Evolutionary conservation across 805 yeast species (phyloP), one percentile per base, ranked within the genome.

Genomic region (Kregervanrija delftensis): DNA sequence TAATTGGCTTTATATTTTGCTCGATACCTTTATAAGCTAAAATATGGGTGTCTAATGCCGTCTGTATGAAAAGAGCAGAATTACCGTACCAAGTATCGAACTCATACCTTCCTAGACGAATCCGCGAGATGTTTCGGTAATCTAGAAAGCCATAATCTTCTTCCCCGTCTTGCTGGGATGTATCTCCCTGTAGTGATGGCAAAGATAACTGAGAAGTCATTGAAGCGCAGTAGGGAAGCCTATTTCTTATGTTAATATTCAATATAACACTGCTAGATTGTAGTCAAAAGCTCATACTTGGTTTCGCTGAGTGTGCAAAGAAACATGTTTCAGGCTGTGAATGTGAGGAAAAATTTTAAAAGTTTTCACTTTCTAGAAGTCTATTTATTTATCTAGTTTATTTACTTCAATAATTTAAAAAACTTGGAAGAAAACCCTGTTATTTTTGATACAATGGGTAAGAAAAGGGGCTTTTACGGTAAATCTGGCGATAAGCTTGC

Each of bases 21-120:
- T 63, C 57, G 4, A 57, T 44, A 41, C 60, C 61, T 33, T 66
- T 64, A 50, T 63, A 71, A 3, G 82, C 85, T 42, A 77, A 52
- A 3, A 66, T 63, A 39, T 65, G 63, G 6, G 8, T 22, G 6
- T 22, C 6, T 22, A 8, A 22, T 22, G 28, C 4, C 8, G 28
- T 22, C 39, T 70, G 69, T 14, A 49, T 43, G 50, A 89, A 86
- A 59, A 87, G 83, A 1, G 88, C 95, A 3, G 86, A 76, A 54
- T 85, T 84, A 0, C 95, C 93, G 59, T 84, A 89, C 96, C 97
- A 88, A 2, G 97, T 83, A 44, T 79, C 73, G 49, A 90, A 79
- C 47, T 74, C 74, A 52, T 70, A 73, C 15, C 73, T 70, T 0
- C 96, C 97, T 49, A 86, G 76, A 32, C 71, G 73, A 8, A 91